Evolutionary conservation across 164 flowering plant genomes (phyloP).

Genomic region (Stephania japonica): DNA sequence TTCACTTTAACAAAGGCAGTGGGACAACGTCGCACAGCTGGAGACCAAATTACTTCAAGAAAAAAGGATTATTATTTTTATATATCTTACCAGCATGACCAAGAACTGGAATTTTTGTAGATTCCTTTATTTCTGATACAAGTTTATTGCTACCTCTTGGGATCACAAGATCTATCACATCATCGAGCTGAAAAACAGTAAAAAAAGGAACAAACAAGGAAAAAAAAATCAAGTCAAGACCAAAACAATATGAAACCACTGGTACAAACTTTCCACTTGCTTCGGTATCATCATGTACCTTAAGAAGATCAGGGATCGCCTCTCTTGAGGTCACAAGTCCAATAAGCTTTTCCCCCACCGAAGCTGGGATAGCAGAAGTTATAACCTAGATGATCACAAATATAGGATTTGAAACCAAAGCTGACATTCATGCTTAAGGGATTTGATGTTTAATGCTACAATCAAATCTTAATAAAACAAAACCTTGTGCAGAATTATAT

Average conservation of each 20-base stretch:
- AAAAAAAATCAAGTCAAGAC: conserved; percentile 4
- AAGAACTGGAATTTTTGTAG: conserved; percentile 96
- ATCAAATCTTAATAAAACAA: conserved; percentile 3
- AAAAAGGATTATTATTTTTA: not conserved
- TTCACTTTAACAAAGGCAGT: not conserved
- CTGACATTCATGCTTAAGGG: not conserved
- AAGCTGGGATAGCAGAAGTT: conserved; percentile 69
- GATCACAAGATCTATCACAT: conserved; percentile 97
- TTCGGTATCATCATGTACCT: conserved; percentile 36
- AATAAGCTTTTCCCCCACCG: conserved; percentile 72
- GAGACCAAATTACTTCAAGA: not conserved
- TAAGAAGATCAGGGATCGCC: conserved; percentile 90
- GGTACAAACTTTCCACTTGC: not conserved
- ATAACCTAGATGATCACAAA: conserved; percentile 45
- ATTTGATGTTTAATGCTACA: not conserved
- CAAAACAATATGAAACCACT: not conserved
- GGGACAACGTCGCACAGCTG: not conserved
- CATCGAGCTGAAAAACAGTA: conserved; percentile 71
- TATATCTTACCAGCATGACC: conserved; percentile 88
- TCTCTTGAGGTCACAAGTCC: conserved; percentile 96
- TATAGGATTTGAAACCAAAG: not conserved
- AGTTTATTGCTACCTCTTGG: conserved; percentile 99
- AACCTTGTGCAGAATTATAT: conserved; percentile 88
- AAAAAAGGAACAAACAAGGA: not conserved
- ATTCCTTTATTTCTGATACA: conserved; percentile 82